Evolutionary conservation across 768 basidiomycete species (phyloP), one percentile per base, ranked within the genome.

Genomic region (Scleroderma citrinum): DNA sequence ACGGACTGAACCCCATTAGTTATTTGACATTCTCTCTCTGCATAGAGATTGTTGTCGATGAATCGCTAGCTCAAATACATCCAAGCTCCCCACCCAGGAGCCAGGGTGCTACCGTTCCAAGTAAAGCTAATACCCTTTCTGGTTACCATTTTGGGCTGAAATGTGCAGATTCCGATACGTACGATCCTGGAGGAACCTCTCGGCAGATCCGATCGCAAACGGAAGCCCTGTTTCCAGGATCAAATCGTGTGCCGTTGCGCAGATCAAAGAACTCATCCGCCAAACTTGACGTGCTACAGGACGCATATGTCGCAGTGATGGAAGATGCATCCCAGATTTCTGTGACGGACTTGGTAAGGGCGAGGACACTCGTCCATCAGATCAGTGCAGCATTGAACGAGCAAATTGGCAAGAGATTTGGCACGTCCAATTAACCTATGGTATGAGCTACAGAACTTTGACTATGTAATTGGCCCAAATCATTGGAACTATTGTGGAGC

Each of bases 321-420:
- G 66, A 68, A 12, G 71, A 71, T 8, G 71, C 64, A 7, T 78
- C 78, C 17, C 79, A 82, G 49, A 67, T 76, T 29, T 68, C 75
- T 14, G 62, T 75, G 21, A 65, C 75, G 20, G 78, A 80, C 52
- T 68, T 82, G 13, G 53, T 76, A 13, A 71, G 72, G 23, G 77
- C 76, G 8, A 70, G 72, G 16, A 66, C 58, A 31, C 54, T 80
- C 26, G 71, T 75, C 5, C 70, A 76, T 52, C 66, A 71, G 55
- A 74, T 82, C 16, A 72, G 74, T 34, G 63, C 67, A 14, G 66
- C 67, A 26, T 55, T 81, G 50, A 76, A 71, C 26, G 74, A 76
- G 51, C 69, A 74, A 55, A 66, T 80, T 58, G 59, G 59, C 37
- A 69, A 65, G 53, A 72, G 69, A 55, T 49, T 73, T 43, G 52